Conservation (phyloP, 164 flowering plant genomes). For the Vitis amurensis region DNA sequence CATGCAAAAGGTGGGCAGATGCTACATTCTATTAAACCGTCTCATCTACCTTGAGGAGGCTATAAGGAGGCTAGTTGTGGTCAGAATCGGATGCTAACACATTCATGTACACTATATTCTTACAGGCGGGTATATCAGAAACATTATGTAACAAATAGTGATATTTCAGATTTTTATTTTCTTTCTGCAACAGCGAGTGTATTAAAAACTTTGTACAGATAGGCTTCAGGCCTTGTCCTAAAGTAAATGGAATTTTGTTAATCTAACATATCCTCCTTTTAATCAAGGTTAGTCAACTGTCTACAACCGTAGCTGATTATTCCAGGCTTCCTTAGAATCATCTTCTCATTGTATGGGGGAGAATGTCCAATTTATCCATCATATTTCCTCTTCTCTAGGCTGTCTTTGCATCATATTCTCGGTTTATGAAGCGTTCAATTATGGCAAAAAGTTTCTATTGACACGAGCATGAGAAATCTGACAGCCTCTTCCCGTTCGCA, state of each 20-base stretch:
- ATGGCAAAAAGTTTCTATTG: no score
- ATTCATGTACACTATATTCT: conserved; percentile 14
- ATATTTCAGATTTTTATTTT: not conserved
- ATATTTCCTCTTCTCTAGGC: no score
- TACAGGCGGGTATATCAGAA: not conserved
- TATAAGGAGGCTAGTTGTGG: not conserved
- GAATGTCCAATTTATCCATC: no score
- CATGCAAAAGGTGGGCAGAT: not conserved
- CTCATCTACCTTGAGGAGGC: not conserved
- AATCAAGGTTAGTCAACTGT: no score
- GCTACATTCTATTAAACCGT: not conserved
- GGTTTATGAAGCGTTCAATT: no score
- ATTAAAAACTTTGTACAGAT: conserved; percentile 15
- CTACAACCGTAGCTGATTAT: no score
- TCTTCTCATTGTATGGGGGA: no score
- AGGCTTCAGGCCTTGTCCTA: conserved; percentile 6
- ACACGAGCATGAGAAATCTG: no score
- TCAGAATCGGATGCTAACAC: not conserved
- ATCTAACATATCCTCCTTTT: not conserved
- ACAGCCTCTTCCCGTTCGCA: no score
- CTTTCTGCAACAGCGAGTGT: not conserved
- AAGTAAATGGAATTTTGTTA: not conserved
- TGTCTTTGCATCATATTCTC: no score
- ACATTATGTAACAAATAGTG: conserved; percentile 5
- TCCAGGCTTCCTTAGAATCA: no score